These are phyloP conservation scores for Kwoniella dejecticola DNA, from an alignment of 768 basidiomycete genomes.

Conservation along the genomic window DNA sequence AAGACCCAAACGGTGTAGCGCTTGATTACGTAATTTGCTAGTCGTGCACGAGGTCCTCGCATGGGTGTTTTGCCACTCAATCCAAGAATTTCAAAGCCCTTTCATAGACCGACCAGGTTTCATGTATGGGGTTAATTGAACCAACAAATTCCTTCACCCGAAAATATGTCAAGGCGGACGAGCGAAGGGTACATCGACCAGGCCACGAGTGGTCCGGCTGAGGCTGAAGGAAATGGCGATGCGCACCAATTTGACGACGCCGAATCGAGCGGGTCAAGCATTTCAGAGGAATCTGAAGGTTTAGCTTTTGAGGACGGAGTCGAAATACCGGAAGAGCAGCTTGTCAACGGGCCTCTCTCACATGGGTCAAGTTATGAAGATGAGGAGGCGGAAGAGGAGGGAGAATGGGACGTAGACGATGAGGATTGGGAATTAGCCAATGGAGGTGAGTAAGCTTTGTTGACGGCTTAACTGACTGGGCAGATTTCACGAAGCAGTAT, in stretches of 20 bases:
- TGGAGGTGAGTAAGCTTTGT: slow-evolving; percentile 46
- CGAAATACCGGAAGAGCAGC: not conserved
- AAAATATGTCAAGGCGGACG: slow-evolving; percentile 9
- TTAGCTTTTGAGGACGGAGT: slow-evolving; percentile 10
- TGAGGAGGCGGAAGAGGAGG: slow-evolving; percentile 28
- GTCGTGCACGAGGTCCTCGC: too few species aligned
- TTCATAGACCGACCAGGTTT: too few species aligned
- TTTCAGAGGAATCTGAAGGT: slow-evolving; percentile 31
- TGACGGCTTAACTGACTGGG: slow-evolving; percentile 5
- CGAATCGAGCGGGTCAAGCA: slow-evolving; percentile 30
- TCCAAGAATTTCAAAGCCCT: too few species aligned
- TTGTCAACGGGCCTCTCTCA: not conserved
- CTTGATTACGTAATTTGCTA: too few species aligned
- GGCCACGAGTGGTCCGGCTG: not conserved
- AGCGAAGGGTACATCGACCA: slow-evolving; percentile 19
- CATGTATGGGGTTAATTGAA: too few species aligned
- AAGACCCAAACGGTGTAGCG: too few species aligned
- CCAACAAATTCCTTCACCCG: too few species aligned
- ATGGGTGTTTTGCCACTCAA: too few species aligned
- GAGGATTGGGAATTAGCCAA: slow-evolving; percentile 56
- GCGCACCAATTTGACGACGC: slow-evolving; percentile 20
- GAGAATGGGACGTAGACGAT: slow-evolving; percentile 51
- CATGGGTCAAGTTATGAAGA: not conserved
- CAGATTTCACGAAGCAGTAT: slow-evolving; percentile 98
- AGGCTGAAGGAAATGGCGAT: not conserved